Evolutionary conservation across 2,329 filamentous ascomycete species (phyloP), one percentile per base, ranked within the genome.

Genomic region (Aureobasidium sp.): DNA sequence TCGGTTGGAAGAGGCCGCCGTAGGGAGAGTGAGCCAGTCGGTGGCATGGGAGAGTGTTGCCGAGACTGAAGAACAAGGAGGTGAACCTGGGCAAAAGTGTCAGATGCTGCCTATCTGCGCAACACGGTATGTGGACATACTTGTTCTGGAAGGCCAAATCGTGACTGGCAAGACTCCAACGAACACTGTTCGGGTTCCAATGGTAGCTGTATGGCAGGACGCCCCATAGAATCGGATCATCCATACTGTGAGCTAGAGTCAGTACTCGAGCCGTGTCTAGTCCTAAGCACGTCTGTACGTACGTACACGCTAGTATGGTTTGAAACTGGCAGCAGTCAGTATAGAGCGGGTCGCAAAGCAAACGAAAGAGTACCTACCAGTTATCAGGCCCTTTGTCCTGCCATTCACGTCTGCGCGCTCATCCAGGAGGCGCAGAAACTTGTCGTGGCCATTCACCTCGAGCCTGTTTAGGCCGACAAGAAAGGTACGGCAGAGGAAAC

Each of bases 161-260:
- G 73, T 97, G 90, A 69, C 91, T 95, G 27, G 90, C 94, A 61
- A 99, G 82, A 11, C 87, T 86, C 91, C 92, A 97, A 73, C 94
- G 85, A 70, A 91, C 81, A 71, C 92, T 94, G 62, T 82, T 80
- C 22, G 89, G 84, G 63, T 87, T 84, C 70, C 89, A 85, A 66
- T 84, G 78, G 71, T 94, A 90, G 55, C 83, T 81, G 49, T 90
- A 74, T 1, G 94, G 94, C 4, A 99, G 78, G 39, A 91, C 84
- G 20, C 93, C 94, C 93, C 93, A 99, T 68, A 97, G 86, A 63
- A 97, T 77, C 29, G 94, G 94, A 77, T 99, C 94, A 76, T 99
- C 94, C 68, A 97, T 78, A 63, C 93, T 97, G 73, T 66, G 66
- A 65, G 44, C 59, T 7, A 25, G 44, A 36, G 62, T 60, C 41